Conservation (phyloP, 176 grass and related monocot genomes). For the Carex myosuroides region DNA sequence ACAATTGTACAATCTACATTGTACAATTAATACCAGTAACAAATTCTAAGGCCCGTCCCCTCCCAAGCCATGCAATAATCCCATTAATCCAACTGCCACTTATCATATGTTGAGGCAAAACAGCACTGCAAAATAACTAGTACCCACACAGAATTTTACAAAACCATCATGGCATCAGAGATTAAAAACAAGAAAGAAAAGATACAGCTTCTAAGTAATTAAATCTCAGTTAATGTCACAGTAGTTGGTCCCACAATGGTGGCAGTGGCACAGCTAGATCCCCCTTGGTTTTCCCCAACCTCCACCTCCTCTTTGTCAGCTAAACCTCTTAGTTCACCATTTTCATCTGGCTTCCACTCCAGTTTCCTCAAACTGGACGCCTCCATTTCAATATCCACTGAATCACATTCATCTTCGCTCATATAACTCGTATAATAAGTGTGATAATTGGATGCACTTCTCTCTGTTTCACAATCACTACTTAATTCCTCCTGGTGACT, state of each 20-base stretch:
- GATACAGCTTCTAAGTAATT: constrained; percentile 1
- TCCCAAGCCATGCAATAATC: neutral
- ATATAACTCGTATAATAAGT: constrained; percentile 14
- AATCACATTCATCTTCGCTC: constrained; percentile 33
- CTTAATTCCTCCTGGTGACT: constrained; percentile 6
- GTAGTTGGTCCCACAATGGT: neutral
- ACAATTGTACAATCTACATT: constrained; percentile 10
- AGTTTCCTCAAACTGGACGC: constrained; percentile 50
- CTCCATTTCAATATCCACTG: constrained; percentile 34
- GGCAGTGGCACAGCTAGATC: neutral
- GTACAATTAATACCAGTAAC: neutral
- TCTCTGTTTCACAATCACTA: constrained; percentile 19
- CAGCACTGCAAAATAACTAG: neutral
- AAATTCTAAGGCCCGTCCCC: neutral
- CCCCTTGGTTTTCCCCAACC: neutral
- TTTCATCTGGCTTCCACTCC: constrained; percentile 40
- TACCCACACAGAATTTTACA: constrained; percentile 6
- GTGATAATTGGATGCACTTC: constrained; percentile 10
- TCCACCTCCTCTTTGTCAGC: constrained; percentile 11
- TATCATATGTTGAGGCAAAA: neutral
- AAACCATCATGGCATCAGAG: neutral
- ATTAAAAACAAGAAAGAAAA: neutral
- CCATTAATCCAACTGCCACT: neutral
- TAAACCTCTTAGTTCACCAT: constrained; percentile 15
- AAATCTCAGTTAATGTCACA: neutral